Base-by-base conservation (phyloP, 208 protist species). In the Jaenimonas drosophilae region DNA sequence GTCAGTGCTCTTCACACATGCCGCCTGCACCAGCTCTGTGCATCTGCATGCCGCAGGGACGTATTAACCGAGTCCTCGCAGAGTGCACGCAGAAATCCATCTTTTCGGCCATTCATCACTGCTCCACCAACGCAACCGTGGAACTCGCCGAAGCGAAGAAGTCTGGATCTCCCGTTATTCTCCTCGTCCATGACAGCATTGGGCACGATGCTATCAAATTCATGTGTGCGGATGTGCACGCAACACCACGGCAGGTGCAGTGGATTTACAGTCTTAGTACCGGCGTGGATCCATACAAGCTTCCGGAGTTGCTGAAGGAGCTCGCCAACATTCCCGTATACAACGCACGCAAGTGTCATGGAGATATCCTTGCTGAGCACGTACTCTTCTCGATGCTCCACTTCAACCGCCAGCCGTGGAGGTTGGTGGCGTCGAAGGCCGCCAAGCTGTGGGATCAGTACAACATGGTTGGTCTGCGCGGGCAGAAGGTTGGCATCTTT, bases 351-450 rank as follows among this genome's bases (percentile, higher is more conserved):
- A 67, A 70, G 16, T 64, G 47, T 43, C 82, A 71, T 59, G 66
- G 55, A 29, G 53, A 53, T 20, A 61, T 70, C 23, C 52, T 84
- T 21, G 72, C 69, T 7, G 56, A 76, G 51, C 72, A 85, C 54
- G 68, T 79, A 11, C 26, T 84, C 9, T 79, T 63, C 48, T 62
- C 66, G 34, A 75, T 79, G 32, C 56, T 86, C n/a, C 80, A 90
- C 68, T 90, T 86, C 56, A 75, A 80, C 60, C 70, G 73, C 21
- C 54, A 76, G 53, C 70, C 77, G 4, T 60, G 54, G 40, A 52
- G 59, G 4, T 51, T 76, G 29, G 69, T 70, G 64, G 45, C 24
- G 33, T 71, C 61, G 56, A 59, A 61, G 16, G 44, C 32, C 0
- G 68, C 23, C 39, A 54, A 54, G 52, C 45, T 65, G 54, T 87